These are phyloP conservation scores for Yamadazyma diddensiae DNA, from an alignment of 1,139 yeast species.

Conservation along the genomic window DNA sequence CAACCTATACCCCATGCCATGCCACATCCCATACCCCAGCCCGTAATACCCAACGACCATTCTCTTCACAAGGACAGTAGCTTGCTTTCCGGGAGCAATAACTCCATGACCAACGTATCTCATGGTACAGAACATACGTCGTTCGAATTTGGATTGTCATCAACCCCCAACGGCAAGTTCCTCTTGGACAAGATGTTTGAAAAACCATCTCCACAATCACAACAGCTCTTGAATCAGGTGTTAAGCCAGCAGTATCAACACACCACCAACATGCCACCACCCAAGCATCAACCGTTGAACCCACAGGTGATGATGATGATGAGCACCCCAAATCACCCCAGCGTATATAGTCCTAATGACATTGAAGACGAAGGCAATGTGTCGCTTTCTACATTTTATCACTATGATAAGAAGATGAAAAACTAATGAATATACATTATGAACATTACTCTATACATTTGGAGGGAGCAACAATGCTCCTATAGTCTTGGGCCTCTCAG, in stretches of 20 bases:
- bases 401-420: constrained; percentile 8
- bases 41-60: constrained; percentile 1
- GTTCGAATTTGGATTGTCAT: constrained; percentile 26
- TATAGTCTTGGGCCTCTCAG: constrained; percentile 71
- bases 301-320: constrained; percentile 33
- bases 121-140: constrained; percentile 20
- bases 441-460: constrained; percentile 51
- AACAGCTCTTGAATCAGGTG: constrained; percentile 20
- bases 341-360: constrained; percentile 15
- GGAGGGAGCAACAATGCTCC: constrained; percentile 75
- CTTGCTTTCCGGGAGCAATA: constrained; percentile 24
- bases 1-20: background rate
- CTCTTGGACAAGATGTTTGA: constrained; percentile 42
- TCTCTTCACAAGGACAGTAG: constrained; percentile 20
- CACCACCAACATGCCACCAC: constrained; percentile 26
- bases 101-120: constrained; percentile 25
- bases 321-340: constrained; percentile 46
- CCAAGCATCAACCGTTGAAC: constrained; percentile 10
- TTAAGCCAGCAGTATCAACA: constrained; percentile 18
- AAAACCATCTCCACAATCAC: constrained; percentile 35
- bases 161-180: constrained; percentile 44
- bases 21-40: background rate
- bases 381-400: constrained; percentile 16
- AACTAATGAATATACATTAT: constrained; percentile 6
- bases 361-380: constrained; percentile 11